phyloP scores from a whole-genome alignment of 192 early-diverging fungal genomes.

The Coemansia sp. region DNA sequence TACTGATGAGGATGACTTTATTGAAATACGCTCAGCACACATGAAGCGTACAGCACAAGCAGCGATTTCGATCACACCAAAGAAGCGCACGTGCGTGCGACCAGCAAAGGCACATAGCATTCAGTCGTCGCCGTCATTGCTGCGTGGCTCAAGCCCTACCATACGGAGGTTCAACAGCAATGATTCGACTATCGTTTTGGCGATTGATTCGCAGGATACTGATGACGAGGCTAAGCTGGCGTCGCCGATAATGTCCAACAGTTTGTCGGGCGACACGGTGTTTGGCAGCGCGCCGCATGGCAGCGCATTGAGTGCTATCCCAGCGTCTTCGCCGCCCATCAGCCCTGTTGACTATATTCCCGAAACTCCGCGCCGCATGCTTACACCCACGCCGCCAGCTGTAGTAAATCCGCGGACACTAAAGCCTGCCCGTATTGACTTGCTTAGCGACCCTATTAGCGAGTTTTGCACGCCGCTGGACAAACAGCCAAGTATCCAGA shows the following conservation, averaged over 20 bases:
- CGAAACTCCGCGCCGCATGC: slow-evolving; percentile 15
- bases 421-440: slow-evolving; percentile 9
- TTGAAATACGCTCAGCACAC: background rate
- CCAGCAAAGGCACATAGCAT: background rate
- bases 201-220: slow-evolving; percentile 14
- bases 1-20: slow-evolving; percentile 24
- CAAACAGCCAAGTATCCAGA: background rate
- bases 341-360: slow-evolving; percentile 5
- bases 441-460: slow-evolving; percentile 42
- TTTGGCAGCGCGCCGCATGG: background rate
- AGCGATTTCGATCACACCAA: background rate
- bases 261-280: slow-evolving; percentile 9
- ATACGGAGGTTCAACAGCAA: slow-evolving; percentile 30
- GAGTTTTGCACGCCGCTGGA: slow-evolving; percentile 31
- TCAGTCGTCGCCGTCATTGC: slow-evolving; percentile 36
- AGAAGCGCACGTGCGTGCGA: background rate
- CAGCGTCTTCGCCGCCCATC: slow-evolving; percentile 6
- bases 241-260: background rate
- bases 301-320: background rate
- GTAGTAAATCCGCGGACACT: background rate
- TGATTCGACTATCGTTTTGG: slow-evolving; percentile 13
- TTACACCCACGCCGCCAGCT: background rate
- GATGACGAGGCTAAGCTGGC: background rate
- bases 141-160: slow-evolving; percentile 44
- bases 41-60: background rate